Conservation (phyloP, 768 basidiomycete genomes). For the Flagelloscypha sp. region DNA sequence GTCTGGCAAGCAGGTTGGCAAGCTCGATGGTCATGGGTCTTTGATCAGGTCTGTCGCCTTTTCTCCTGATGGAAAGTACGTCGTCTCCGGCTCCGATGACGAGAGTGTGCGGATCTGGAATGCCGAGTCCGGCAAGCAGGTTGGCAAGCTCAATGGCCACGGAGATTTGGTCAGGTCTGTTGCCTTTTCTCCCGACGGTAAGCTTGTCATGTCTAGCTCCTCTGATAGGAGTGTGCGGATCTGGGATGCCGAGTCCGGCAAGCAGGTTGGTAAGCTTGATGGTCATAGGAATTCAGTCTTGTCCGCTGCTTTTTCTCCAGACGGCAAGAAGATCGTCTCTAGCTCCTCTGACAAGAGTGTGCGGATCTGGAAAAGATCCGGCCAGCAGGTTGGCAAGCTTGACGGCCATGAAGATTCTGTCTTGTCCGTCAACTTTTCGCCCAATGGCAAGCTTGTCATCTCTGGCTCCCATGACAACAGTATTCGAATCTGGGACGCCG, state of each 20-base stretch:
- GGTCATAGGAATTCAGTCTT: neutral
- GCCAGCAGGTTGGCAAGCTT: constrained; percentile 9
- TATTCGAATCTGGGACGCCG: constrained; percentile 7
- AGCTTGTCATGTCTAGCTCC: constrained; percentile 8
- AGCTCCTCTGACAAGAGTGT: constrained; percentile 7
- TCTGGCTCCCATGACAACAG: constrained; percentile 7
- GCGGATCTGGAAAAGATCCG: constrained; percentile 9
- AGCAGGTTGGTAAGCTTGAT: neutral
- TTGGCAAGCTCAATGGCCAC: too few species aligned
- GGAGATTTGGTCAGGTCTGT: neutral
- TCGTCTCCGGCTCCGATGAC: too few species aligned
- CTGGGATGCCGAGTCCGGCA: constrained; percentile 11
- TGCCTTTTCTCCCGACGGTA: constrained; percentile 9
- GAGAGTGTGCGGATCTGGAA: too few species aligned
- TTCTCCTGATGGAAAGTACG: constrained; percentile 15
- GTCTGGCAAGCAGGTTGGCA: neutral
- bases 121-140: too few species aligned
- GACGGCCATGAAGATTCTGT: constrained; percentile 1
- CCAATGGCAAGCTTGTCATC: constrained; percentile 8
- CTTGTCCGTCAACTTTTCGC: constrained; percentile 5
- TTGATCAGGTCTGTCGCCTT: constrained; percentile 9
- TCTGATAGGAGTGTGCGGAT: constrained; percentile 7
- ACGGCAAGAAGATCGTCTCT: constrained; percentile 8
- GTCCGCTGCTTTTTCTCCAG: constrained; percentile 9
- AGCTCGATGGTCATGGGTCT: constrained; percentile 5